A percentile compares a stretch with the other conserved stretches of the same genome.
Evolutionary conservation across 1,284 basidiomycete species (phyloP).

Genomic region (Cutaneotrichosporon arboriforme): DNA sequence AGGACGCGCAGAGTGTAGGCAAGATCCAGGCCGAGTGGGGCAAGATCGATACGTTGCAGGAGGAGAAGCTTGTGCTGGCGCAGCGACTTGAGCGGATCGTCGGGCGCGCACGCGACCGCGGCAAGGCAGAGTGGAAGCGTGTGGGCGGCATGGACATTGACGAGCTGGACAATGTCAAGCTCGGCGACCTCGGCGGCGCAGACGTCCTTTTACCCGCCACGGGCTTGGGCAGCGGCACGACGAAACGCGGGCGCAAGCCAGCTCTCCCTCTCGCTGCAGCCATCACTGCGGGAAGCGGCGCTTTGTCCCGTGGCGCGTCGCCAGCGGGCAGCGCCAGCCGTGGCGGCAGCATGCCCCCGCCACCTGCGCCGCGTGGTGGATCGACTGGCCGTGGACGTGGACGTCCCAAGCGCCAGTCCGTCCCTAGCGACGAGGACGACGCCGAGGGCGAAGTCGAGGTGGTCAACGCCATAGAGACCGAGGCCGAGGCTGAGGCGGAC

Average conservation of each 20-base stretch:
- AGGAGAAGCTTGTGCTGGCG: constrained; percentile 46
- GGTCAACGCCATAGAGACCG: constrained; percentile 13
- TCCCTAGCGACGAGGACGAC: neutral
- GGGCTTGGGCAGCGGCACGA: constrained; percentile 33
- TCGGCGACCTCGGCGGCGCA: constrained; percentile 33
- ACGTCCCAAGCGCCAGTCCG: neutral
- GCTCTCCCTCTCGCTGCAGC: constrained; percentile 8
- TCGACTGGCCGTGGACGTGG: constrained; percentile 2
- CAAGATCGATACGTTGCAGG: constrained; percentile 42
- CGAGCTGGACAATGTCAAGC: constrained; percentile 14
- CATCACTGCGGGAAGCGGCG: constrained; percentile 5
- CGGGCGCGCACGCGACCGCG: constrained; percentile 38
- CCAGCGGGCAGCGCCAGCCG: neutral
- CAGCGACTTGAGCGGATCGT: constrained; percentile 44
- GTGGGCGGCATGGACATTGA: constrained; percentile 46
- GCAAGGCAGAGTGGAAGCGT: constrained; percentile 39
- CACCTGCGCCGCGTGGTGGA: constrained; percentile 7
- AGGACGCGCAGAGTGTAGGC: constrained; percentile 39
- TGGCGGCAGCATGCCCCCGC: constrained; percentile 4
- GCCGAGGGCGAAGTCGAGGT: constrained; percentile 21
- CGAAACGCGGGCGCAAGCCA: constrained; percentile 13
- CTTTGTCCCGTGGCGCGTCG: neutral
- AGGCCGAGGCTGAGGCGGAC: constrained; percentile 33
- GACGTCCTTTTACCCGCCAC: constrained; percentile 35
- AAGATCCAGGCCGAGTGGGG: constrained; percentile 46